Evolutionary conservation across 2,329 filamentous ascomycete species (phyloP), one percentile per base, ranked within the genome.

Genomic region (Penicillium sp.): DNA sequence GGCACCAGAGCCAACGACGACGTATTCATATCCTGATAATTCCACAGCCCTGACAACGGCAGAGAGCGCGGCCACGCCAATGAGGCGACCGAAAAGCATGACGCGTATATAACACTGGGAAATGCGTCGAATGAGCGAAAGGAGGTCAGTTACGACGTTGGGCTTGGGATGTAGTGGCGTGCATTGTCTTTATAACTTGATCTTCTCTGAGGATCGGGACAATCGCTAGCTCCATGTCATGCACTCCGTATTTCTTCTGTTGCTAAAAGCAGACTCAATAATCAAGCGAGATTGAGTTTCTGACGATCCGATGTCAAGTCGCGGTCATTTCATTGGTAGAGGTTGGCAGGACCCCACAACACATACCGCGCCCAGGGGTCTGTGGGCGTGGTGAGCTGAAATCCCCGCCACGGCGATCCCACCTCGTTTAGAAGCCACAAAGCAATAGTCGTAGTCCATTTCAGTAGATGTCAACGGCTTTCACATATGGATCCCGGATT

Each of bases 21-120:
- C 73, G 68, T 78, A 72, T 29, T 75, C 69, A 49, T 76, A 67
- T 14, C 60, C 65, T 6, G 64, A 61, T 52, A 68, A 57, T 14
- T 66, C 55, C 23, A 66, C 59, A 10, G 67, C 64, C 23, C 47
- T 49, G 18, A 45, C 51, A 16, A 59, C 41, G 19, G 56, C 57
- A 19, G 59, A 54, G 18, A 58, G 38, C 34, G 54, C 61, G 26
- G 55, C 51, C 45, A 58, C n/a, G 50, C 56, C 45, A 29, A 57
- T 36, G 14, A 57, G 51, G 40, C 53, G 45, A 27, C 29, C 23
- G 4, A 60, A 40, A 48, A 51, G 19, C 58, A 60, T 60, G 29
- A n/a, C n/a, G 18, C 29, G n/a, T 27, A 50, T 43, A 18, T 27
- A 35, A 14, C 8, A 4, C n/a, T 18, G 16, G 7, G 6, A 27